These are phyloP conservation scores for Penicillium crystallinum DNA, from an alignment of 495 filamentous ascomycete genomes.

Conservation along the genomic window DNA sequence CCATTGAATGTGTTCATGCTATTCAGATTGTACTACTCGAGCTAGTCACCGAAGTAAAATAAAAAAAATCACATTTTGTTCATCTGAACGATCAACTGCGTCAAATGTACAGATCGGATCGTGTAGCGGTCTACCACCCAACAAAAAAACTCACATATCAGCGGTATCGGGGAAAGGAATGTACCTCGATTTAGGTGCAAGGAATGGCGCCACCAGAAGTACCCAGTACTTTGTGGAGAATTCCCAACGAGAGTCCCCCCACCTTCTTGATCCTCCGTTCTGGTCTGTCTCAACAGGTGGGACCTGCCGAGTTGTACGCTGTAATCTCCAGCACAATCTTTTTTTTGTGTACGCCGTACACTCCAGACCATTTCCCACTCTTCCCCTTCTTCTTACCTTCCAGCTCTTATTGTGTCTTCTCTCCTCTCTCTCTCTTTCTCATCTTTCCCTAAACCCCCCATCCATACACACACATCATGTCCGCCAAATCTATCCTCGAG, in stretches of 20 bases:
- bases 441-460: constrained; percentile 15
- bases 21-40: neutral
- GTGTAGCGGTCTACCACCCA: too few relatives aligned
- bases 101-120: too few relatives aligned
- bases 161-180: too few relatives aligned
- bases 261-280: neutral
- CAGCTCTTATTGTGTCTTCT: constrained; percentile 11
- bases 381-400: constrained; percentile 12
- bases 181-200: neutral
- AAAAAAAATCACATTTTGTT: too few relatives aligned
- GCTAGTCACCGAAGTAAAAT: too few relatives aligned
- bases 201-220: neutral
- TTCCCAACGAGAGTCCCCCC: constrained; percentile 7
- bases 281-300: constrained; percentile 21
- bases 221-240: constrained; percentile 1
- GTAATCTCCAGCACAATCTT: constrained; percentile 31
- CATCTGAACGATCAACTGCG: too few relatives aligned
- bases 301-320: constrained; percentile 30
- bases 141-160: too few relatives aligned
- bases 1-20: neutral
- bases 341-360: constrained; percentile 20
- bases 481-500: constrained; percentile 96
- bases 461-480: constrained; percentile 58
- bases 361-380: constrained; percentile 15
- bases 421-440: constrained; percentile 10